Conservation (phyloP, 1,284 basidiomycete species). For the Agaricales sp. region DNA sequence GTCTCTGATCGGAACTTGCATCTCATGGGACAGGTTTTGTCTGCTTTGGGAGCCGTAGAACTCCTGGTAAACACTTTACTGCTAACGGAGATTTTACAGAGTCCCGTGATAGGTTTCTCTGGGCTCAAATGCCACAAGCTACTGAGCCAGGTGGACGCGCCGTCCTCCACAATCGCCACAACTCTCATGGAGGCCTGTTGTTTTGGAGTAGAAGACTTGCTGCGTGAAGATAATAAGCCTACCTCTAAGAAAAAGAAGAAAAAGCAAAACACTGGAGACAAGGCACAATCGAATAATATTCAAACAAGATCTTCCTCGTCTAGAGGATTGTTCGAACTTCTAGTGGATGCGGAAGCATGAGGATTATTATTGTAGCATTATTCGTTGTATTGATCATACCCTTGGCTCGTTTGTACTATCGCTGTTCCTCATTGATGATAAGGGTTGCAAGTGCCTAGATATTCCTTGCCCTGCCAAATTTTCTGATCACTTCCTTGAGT, state of each 20-base stretch:
- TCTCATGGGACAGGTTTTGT: conserved; percentile 56
- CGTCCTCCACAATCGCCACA: conserved; percentile 16
- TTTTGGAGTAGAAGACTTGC: conserved; percentile 38
- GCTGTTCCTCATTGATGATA: too few species aligned
- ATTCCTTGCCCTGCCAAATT: too few species aligned
- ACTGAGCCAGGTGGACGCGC: conserved; percentile 22
- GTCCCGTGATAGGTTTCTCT: conserved; percentile 40
- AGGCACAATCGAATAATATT: conserved; percentile 9
- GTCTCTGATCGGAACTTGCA: conserved; percentile 57
- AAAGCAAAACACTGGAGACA: conserved; percentile 20
- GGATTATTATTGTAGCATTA: background rate
- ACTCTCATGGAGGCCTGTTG: conserved; percentile 37
- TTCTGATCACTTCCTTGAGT: too few species aligned
- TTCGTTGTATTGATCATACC: too few species aligned
- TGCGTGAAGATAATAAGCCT: conserved; percentile 26
- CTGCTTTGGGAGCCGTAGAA: conserved; percentile 48
- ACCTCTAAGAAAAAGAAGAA: conserved; percentile 24
- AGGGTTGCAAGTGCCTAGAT: too few species aligned
- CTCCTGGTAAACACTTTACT: conserved; percentile 52
- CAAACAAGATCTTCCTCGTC: background rate
- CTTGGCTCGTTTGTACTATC: too few species aligned
- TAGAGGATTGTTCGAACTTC: conserved; percentile 17
- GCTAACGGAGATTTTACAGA: conserved; percentile 34
- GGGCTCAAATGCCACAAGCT: conserved; percentile 45
- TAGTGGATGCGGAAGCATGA: conserved; percentile 21